Evolutionary conservation across 2,329 filamentous ascomycete genomes (phyloP), one percentile per base, ranked within the genome.

Genomic region (Zelopaecilomyces penicillatus): DNA sequence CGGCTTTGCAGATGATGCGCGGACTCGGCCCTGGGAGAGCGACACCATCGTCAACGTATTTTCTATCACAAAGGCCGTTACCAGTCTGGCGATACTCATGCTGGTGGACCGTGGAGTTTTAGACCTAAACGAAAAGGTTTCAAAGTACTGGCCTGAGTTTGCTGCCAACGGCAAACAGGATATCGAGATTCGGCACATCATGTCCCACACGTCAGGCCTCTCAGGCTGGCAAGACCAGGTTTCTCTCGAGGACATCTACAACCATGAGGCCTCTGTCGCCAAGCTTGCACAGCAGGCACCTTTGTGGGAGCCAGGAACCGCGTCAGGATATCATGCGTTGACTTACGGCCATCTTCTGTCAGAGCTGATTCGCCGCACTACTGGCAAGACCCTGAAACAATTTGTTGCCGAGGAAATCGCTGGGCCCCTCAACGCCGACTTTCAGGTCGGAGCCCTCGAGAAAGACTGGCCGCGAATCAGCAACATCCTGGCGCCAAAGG

Each of bases 91-190:
- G 0, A 56, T 57, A 1, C 52, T 69, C 26, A 52, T 70, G 26
- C 63, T 69, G 5, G 58, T 67, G 30, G 62, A 68, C 38, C 63
- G 66, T 4, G 66, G 65, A 3, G 48, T 63, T 0, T 44, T 73
- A 1, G 54, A 63, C 43, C 52, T 60, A 1, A 48, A 65, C 37
- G 66, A 59, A 9, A 61, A 61, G 2, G 65, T 73, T 1, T 49
- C 63, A 2, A 56, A 61, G 34, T 66, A 71, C 56, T 73, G 70
- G 70, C 70, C 70, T 1, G 70, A 71, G 37, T 72, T 72, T 44
- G 65, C 56, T 0, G 57, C 49, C 9, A 65, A 67, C 19, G 68
- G 66, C 33, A 70, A 71, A 39, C 54, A 65, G 34, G 50, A 63
- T 10, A 52, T 71, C 37, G 49, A 61, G 8, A 62, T 72, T 5